Conservation (phyloP, 495 filamentous ascomycete genomes). For the Viridothelium virens region DNA sequence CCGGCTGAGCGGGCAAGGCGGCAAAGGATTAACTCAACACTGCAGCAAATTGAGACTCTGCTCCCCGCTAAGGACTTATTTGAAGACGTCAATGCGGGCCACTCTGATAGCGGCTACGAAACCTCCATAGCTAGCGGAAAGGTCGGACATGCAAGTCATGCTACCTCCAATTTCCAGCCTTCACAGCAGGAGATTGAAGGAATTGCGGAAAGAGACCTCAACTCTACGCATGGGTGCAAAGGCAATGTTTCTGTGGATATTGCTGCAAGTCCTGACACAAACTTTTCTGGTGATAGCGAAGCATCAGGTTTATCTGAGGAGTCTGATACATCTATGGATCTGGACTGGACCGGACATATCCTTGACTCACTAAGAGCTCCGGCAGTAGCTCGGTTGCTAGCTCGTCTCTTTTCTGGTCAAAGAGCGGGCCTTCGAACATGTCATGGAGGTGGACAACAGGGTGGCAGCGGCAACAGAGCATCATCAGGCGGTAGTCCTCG, state of each 20-base stretch:
- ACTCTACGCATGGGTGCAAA: background rate
- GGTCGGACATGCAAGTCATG: background rate
- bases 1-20: background rate
- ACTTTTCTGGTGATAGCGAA: background rate
- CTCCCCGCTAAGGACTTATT: background rate
- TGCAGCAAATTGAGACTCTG: constrained; percentile 5
- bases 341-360: constrained; percentile 6
- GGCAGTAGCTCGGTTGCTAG: background rate
- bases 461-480: background rate
- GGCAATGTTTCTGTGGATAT: background rate
- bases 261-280: background rate
- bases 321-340: background rate
- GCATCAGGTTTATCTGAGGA: background rate
- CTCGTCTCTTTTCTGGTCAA: background rate
- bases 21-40: background rate
- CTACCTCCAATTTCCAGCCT: background rate
- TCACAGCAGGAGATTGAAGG: background rate
- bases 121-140: background rate
- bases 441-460: background rate
- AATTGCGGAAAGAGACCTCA: background rate
- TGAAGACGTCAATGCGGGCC: background rate
- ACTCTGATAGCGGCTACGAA: background rate
- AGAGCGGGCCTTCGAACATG: background rate
- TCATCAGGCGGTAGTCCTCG: background rate
- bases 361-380: background rate